Evolutionary conservation across 352 stramenopile genomes (phyloP).

Genomic region (Phytophthora vignae): DNA sequence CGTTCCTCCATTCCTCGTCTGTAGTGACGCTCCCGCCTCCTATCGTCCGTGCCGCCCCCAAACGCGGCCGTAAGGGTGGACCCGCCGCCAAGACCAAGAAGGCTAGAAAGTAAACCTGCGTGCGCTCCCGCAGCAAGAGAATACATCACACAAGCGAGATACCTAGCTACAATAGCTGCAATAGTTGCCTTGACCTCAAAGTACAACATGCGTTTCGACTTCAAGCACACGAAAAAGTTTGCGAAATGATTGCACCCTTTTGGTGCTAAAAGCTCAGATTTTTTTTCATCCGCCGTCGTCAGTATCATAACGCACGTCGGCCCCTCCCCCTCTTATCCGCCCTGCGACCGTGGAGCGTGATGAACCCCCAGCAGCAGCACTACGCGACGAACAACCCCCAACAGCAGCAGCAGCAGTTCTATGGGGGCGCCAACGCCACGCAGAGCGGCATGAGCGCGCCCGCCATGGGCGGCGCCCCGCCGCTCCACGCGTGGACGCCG

Average conservation of each 20-base stretch:
- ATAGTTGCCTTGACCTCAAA: background rate
- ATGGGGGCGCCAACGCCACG: conserved; percentile 42
- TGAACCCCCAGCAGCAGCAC: conserved; percentile 62
- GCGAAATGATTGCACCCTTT: background rate
- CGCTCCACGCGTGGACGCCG: conserved; percentile 65
- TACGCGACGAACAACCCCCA: conserved; percentile 64
- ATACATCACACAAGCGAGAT: conserved; percentile 17
- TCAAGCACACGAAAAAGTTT: conserved; percentile 26
- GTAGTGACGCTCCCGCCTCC: conserved; percentile 64
- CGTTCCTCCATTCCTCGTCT: background rate
- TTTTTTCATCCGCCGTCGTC: background rate
- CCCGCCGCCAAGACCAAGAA: conserved; percentile 36
- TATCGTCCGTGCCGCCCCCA: conserved; percentile 25
- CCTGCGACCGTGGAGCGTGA: conserved; percentile 14
- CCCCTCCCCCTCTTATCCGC: conserved; percentile 7
- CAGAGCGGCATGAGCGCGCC: conserved; percentile 33
- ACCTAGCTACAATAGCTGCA: conserved; percentile 7
- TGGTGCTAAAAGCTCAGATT: conserved; percentile 5
- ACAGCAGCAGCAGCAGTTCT: conserved; percentile 44
- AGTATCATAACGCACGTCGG: conserved; percentile 20
- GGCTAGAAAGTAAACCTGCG: conserved; percentile 39
- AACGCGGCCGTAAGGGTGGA: conserved; percentile 16
- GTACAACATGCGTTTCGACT: conserved; percentile 3
- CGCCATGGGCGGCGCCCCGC: no score
- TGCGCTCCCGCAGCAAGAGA: background rate